A percentile compares a stretch with the other conserved stretches of the same genome.
Evolutionary conservation across 768 basidiomycete genomes (phyloP).

Genomic region (Panellus pusillus): DNA sequence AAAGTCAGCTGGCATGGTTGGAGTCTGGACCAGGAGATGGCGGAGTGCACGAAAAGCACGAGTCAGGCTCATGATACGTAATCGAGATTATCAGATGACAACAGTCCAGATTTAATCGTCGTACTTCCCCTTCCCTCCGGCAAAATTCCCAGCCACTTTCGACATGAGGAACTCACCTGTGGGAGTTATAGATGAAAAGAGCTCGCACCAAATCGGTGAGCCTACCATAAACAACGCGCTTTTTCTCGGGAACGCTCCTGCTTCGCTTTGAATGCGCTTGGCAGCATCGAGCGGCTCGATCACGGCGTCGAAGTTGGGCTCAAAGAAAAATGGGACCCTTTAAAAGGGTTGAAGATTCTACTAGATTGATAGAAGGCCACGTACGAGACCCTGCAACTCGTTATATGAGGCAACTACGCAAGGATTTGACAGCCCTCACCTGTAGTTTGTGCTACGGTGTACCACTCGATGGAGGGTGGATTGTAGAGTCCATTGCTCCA

Average conservation of each 20-base stretch:
- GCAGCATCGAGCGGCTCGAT: slow-evolving; percentile 68
- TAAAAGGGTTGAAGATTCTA: slow-evolving; percentile 1
- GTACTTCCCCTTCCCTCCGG: slow-evolving; percentile 41
- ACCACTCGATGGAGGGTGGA: slow-evolving; percentile 91
- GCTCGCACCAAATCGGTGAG: not conserved
- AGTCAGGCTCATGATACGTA: slow-evolving; percentile 32
- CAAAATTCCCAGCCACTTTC: slow-evolving; percentile 79
- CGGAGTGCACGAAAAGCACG: slow-evolving; percentile 35
- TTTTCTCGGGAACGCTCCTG: slow-evolving; percentile 24
- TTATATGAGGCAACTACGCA: not conserved
- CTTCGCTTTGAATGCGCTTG: slow-evolving; percentile 39
- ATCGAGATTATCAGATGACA: no score
- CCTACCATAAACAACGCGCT: slow-evolving; percentile 60
- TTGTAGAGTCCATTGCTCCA: slow-evolving; percentile 87
- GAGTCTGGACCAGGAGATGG: slow-evolving; percentile 26
- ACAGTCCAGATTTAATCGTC: slow-evolving; percentile 21
- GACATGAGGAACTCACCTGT: slow-evolving; percentile 63
- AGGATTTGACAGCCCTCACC: slow-evolving; percentile 39
- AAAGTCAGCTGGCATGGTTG: slow-evolving; percentile 49
- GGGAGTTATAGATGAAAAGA: not conserved
- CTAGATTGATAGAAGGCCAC: slow-evolving; percentile 26
- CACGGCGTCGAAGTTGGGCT: slow-evolving; percentile 78
- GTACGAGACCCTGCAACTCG: slow-evolving; percentile 63
- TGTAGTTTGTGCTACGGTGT: slow-evolving; percentile 72
- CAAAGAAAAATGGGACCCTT: slow-evolving; percentile 92